Evolutionary conservation across 208 protist species (phyloP).

Genomic region (Leishmania mexicana): DNA sequence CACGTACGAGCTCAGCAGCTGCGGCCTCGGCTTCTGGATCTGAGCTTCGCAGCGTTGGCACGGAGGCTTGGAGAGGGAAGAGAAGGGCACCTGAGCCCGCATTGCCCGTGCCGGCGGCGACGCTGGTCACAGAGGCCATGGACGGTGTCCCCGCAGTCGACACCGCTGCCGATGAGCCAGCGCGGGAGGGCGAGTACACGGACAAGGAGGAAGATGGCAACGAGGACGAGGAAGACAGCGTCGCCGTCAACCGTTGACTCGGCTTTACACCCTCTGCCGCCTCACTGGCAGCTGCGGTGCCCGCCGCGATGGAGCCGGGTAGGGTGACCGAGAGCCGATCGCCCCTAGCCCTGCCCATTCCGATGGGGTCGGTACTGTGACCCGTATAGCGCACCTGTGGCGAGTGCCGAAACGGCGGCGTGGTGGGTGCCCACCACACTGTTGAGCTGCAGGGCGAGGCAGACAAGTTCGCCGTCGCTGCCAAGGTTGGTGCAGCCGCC

Average conservation of each 20-base stretch:
- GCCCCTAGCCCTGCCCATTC: background rate
- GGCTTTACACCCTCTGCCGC: background rate
- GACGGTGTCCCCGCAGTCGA: background rate
- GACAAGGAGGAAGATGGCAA: background rate
- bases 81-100: background rate
- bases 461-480: background rate
- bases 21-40: background rate
- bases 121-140: background rate
- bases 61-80: background rate
- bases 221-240: background rate
- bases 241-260: background rate
- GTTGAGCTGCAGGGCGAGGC: background rate
- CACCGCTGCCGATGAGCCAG: constrained; percentile 4
- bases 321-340: no score
- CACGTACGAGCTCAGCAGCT: background rate
- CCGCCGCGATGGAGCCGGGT: background rate
- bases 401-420: background rate
- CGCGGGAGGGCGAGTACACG: background rate
- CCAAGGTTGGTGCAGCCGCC: background rate
- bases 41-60: background rate
- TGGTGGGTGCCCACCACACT: background rate
- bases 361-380: background rate
- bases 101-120: background rate
- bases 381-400: background rate
- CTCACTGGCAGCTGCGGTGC: background rate